Evolutionary conservation across 306 rosid genomes (phyloP).

Genomic region (Ceratonia siliqua): DNA sequence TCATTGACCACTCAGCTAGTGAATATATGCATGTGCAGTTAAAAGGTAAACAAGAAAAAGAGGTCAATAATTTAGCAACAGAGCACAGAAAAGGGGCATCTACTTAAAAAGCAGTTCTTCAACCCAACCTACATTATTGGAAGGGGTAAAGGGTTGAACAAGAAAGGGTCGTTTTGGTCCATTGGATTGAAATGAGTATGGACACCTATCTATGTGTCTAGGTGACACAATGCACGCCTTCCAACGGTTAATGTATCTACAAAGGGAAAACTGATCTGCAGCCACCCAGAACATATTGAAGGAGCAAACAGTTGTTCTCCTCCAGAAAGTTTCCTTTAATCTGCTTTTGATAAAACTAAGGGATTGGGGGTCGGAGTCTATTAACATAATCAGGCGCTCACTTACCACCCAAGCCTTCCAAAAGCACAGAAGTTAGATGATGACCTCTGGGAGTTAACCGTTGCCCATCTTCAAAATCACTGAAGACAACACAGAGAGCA

Average conservation of each 20-base stretch:
- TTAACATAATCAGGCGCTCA: slow-evolving; percentile 46
- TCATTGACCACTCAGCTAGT: background rate
- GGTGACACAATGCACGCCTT: slow-evolving; percentile 37
- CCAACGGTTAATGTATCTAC: slow-evolving; percentile 47
- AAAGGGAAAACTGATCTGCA: slow-evolving; percentile 38
- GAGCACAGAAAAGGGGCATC: background rate
- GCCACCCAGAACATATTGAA: slow-evolving; percentile 38
- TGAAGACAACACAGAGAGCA: slow-evolving; percentile 36
- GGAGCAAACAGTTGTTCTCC: slow-evolving; percentile 38
- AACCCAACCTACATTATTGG: slow-evolving; percentile 20
- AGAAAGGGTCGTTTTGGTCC: slow-evolving; percentile 12
- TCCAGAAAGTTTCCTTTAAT: slow-evolving; percentile 14
- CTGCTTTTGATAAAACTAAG: slow-evolving; percentile 37
- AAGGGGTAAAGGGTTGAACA: background rate
- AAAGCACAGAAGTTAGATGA: slow-evolving; percentile 43
- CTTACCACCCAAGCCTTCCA: slow-evolving; percentile 48
- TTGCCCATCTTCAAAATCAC: slow-evolving; percentile 43
- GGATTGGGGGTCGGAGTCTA: slow-evolving; percentile 47
- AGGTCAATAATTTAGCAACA: background rate
- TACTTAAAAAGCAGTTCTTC: background rate
- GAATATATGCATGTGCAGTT: background rate
- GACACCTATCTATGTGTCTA: slow-evolving; percentile 37
- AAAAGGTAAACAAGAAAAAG: background rate
- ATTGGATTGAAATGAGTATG: slow-evolving; percentile 25
- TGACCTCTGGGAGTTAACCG: slow-evolving; percentile 42